These are phyloP conservation scores for Debaryomyces fabryi DNA, from an alignment of 1,139 yeast species.

Conservation along the genomic window DNA sequence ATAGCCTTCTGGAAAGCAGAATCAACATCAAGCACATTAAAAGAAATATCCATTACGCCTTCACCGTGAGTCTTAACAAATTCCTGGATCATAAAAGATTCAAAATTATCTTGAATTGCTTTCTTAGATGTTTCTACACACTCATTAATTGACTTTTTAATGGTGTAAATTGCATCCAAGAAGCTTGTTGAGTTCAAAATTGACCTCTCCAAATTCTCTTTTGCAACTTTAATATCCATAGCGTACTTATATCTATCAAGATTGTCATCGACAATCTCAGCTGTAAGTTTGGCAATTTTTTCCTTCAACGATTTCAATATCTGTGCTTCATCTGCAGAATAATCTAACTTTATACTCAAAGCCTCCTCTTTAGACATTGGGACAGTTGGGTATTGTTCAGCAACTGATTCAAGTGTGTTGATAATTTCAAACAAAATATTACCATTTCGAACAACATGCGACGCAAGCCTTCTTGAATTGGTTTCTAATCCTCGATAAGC, in stretches of 20 bases:
- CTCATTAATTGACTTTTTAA: slow-evolving; percentile 16
- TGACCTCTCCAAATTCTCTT: slow-evolving; percentile 17
- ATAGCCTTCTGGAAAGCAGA: slow-evolving; percentile 49
- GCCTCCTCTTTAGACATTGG: slow-evolving; percentile 20
- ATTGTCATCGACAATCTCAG: slow-evolving; percentile 21
- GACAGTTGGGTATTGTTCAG: slow-evolving; percentile 18
- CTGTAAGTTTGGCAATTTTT: slow-evolving; percentile 21
- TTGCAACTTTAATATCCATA: slow-evolving; percentile 8
- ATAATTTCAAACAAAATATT: slow-evolving; percentile 54
- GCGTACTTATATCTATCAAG: slow-evolving; percentile 16
- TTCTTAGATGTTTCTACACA: slow-evolving; percentile 24
- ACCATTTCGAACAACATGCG: slow-evolving; percentile 66
- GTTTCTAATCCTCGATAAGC: slow-evolving; percentile 73
- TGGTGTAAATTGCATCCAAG: slow-evolving; percentile 15
- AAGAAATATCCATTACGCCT: slow-evolving; percentile 73
- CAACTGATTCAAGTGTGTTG: slow-evolving; percentile 28
- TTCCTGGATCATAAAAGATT: slow-evolving; percentile 30
- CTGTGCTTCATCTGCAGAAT: slow-evolving; percentile 8
- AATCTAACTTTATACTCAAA: slow-evolving; percentile 7
- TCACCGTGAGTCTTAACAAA: slow-evolving; percentile 71
- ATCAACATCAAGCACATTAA: slow-evolving; percentile 55
- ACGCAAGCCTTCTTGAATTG: slow-evolving; percentile 55
- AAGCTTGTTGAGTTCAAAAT: slow-evolving; percentile 19
- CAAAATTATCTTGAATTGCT: slow-evolving; percentile 25
- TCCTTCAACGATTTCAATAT: slow-evolving; percentile 18